Conservation (phyloP, 192 early-diverging fungal genomes). For the Coemansia sp. region DNA sequence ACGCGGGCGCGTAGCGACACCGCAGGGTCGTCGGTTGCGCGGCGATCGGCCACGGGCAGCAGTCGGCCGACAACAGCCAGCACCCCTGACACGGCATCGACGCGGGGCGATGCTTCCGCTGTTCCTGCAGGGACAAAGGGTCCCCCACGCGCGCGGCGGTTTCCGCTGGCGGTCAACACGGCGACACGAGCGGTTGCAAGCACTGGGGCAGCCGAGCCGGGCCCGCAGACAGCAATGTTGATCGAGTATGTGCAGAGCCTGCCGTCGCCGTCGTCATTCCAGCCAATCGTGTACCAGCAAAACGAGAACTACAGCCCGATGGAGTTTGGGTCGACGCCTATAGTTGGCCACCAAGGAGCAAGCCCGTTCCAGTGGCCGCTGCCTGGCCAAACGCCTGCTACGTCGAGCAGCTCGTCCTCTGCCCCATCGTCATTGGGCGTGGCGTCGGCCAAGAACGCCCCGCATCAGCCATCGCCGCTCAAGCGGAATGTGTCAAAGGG, state of each 20-base stretch:
- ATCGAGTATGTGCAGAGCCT: slow-evolving; percentile 63
- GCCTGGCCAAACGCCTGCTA: slow-evolving; percentile 10
- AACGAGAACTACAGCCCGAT: slow-evolving; percentile 74
- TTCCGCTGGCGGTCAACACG: slow-evolving; percentile 50
- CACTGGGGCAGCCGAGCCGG: slow-evolving; percentile 54
- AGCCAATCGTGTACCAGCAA: slow-evolving; percentile 72
- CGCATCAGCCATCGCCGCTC: slow-evolving; percentile 51
- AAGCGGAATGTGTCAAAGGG: slow-evolving; percentile 39
- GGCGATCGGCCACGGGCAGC: slow-evolving; percentile 11
- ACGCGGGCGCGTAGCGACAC: slow-evolving; percentile 18
- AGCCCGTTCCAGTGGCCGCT: slow-evolving; percentile 75
- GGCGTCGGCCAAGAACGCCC: slow-evolving; percentile 14
- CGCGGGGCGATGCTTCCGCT: neutral
- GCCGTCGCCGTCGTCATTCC: slow-evolving; percentile 75
- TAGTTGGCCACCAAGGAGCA: slow-evolving; percentile 57
- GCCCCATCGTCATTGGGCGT: neutral
- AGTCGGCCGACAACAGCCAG: slow-evolving; percentile 19
- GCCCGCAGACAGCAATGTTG: slow-evolving; percentile 67
- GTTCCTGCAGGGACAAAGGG: too few relatives aligned
- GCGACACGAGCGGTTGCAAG: slow-evolving; percentile 24
- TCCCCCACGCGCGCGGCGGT: slow-evolving; percentile 26
- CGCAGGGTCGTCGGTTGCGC: slow-evolving; percentile 6
- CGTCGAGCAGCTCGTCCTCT: slow-evolving; percentile 1
- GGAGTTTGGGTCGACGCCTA: slow-evolving; percentile 73
- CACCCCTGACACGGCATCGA: slow-evolving; percentile 23